Evolutionary conservation across 495 filamentous ascomycete genomes (phyloP), one percentile per base, ranked within the genome.

Genomic region (Xylaria cubensis): DNA sequence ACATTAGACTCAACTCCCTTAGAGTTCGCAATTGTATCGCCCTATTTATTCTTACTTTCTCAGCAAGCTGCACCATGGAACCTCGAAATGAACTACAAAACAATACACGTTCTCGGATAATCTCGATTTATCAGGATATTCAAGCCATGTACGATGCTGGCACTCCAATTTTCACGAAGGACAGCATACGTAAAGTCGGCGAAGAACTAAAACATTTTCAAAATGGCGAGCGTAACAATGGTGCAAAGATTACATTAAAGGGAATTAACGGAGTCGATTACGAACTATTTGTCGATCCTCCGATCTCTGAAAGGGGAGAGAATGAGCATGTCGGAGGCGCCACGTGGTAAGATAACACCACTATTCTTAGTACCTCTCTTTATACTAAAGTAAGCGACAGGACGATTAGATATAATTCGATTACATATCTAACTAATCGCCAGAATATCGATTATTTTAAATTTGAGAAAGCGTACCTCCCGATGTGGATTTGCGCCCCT

Each of bases 251-350:
- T 55, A 65, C 34, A 29, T 41, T 55, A 0, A 71, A 36, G 36
- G 61, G 69, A 26, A 64, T 65, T 46, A 65, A 71, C 63, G 69
- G 69, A 64, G 59, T 71, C 48, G 69, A 71, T 65, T 71, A 71
- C 44, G 69, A 71, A 65, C 4, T 65, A 36, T 71, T 64, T 19
- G 46, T 71, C 69, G 19, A 61, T 8, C 61, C 61, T 56, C 69
- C 48, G 17, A 32, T 24, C 59, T 29, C 46, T 29, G 46, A 50
- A 64, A 62, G 44, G 48, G 15, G 59, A 61, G 69, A 71, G 70
- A 67, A 72, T 42, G 70, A 72, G 36, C 56, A 64, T 72, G 26
- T 39, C 39, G 62, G 70, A 48, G 70, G 48, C 34, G 1, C 50
- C n/a, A 61, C 12, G 32, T 72, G 70, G 70, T 72, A 61, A 72